These are phyloP conservation scores for Solanum neorickii DNA, from an alignment of 257 asterid species.

Conservation along the genomic window DNA sequence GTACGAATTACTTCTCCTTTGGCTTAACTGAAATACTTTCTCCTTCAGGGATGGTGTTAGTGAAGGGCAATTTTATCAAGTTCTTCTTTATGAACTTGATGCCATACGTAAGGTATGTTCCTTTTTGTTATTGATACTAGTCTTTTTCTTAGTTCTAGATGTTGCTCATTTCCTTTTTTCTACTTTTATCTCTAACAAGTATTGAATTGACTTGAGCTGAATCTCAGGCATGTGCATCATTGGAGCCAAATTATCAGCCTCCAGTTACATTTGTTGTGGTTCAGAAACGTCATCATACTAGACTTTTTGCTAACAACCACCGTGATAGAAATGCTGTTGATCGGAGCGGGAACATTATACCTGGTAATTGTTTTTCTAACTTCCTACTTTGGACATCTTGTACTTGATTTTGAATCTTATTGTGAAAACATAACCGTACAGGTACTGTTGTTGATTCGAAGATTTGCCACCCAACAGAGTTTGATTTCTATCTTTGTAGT, in stretches of 20 bases:
- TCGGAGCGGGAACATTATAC: constrained; percentile 80
- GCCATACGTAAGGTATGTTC: constrained; percentile 75
- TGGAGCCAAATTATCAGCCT: constrained; percentile 92
- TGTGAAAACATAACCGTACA: constrained; percentile 1
- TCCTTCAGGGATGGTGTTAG: constrained; percentile 83
- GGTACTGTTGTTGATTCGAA: constrained; percentile 96
- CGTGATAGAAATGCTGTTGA: constrained; percentile 52
- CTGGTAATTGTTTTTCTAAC: constrained; percentile 31
- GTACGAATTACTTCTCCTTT: neutral
- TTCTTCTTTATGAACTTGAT: constrained; percentile 81
- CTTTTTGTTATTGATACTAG: neutral
- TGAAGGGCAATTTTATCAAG: constrained; percentile 96
- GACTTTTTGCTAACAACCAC: constrained; percentile 78
- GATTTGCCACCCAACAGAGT: constrained; percentile 94
- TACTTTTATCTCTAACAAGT: neutral
- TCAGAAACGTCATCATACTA: constrained; percentile 92
- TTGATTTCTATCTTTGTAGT: constrained; percentile 92
- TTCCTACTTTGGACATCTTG: neutral
- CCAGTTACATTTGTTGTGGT: constrained; percentile 94
- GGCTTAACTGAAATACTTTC: neutral
- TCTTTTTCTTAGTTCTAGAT: neutral
- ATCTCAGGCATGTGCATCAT: constrained; percentile 80
- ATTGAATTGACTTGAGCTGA: neutral
- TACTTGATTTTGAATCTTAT: neutral
- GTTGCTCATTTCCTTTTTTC: neutral